These are phyloP conservation scores for Zygoascus sp. DNA, from an alignment of 1,139 yeast species.

Conservation along the genomic window DNA sequence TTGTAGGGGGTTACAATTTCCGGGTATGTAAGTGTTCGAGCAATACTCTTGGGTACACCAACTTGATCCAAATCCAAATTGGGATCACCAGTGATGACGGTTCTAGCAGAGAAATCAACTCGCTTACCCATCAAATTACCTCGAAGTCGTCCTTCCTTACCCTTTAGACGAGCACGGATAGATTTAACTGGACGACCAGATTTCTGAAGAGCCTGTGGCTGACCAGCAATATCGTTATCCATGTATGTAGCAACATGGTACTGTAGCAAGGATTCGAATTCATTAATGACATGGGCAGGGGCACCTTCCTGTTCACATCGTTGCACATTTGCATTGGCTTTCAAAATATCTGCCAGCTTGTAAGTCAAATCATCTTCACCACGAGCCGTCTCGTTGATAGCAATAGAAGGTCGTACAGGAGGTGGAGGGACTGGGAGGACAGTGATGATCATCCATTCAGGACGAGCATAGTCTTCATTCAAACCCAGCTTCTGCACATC, in stretches of 20 bases:
- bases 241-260: constrained; percentile 99
- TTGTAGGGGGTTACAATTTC: constrained; percentile 97
- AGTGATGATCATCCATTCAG: constrained; percentile 97
- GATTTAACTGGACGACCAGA: constrained; percentile 98
- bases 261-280: constrained; percentile 90
- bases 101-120: constrained; percentile 98
- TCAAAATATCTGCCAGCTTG: constrained; percentile 92
- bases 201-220: constrained; percentile 97
- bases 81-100: constrained; percentile 99
- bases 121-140: constrained; percentile 99
- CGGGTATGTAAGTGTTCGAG: constrained; percentile 91
- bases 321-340: constrained; percentile 94
- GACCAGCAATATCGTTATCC: constrained; percentile 99
- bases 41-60: constrained; percentile 96
- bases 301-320: constrained; percentile 97
- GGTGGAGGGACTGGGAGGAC: constrained; percentile 99
- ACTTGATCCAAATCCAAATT: constrained; percentile 96
- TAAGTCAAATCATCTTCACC: constrained; percentile 99
- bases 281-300: constrained; percentile 96
- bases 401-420: constrained; percentile 97
- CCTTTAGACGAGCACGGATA: constrained; percentile 97
- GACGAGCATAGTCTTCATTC: constrained; percentile 94
- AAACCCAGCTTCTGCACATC: constrained; percentile 83
- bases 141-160: constrained; percentile 98
- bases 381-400: constrained; percentile 97